Base-by-base conservation (phyloP, 2,329 filamentous ascomycete species). In the Fusarium sp. region DNA sequence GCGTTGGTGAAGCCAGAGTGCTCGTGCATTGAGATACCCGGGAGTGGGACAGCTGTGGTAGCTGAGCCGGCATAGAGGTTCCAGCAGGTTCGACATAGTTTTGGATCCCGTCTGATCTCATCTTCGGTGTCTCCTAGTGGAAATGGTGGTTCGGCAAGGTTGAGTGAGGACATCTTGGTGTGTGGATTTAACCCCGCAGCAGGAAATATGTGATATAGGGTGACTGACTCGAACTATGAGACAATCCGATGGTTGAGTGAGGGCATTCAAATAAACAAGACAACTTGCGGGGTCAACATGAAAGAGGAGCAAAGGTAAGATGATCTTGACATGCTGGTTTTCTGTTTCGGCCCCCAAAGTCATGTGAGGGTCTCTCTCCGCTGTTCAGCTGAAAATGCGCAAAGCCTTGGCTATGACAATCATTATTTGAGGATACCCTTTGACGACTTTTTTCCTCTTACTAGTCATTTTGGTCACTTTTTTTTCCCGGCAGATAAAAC, bases 41-140 rank as follows among this genome's bases (percentile, higher is more conserved):
- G 51, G 5, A 75, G 40, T 4, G 66, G 60, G 8, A 72, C 38
- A 16, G 61, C 62, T 0, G 62, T 64, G 0, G 22, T 40, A 10
- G 75, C 71, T 2, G 72, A 74, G 2, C 74, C 72, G 4, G 56
- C 53, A 2, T 68, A 77, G 5, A 77, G 61, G 42, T 77, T 77
- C 67, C 69, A 72, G 38, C 75, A 77, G 38, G 57, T 66, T 2
- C 60, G 49, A 3, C 75, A 77, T 3, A 67, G 20, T n/a, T 40
- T 64, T 5, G 66, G 63, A 22, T 77, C 64, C 2, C 16, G 57
- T 14, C 66, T 62, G 1, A 77, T 74, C 5, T 75, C 67, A 16
- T 71, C 56, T 10, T 75, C 66, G 2, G 51, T 49, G 9, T 73
- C 57, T 1, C 74, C 74, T 0, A 20, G 24, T 2, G 74, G 74